Percentiles rank a stretch among this genome's conserved stretches.
Evolutionary conservation across 306 rosid species (phyloP).

Genomic region (Citrullus mucosospermus): DNA sequence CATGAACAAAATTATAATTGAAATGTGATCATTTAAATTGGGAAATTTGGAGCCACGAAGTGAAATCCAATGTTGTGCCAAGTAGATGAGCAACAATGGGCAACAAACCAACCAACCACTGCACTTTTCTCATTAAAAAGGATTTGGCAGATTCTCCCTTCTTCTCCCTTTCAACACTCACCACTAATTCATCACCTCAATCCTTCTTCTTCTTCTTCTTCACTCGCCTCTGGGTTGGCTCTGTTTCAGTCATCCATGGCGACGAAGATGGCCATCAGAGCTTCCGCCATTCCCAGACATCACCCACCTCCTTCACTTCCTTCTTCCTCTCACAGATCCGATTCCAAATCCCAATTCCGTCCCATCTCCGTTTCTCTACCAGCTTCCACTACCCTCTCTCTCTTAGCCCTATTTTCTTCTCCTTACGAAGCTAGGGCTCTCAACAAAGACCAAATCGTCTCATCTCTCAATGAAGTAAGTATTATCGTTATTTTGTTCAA

Average conservation of each 20-base stretch:
- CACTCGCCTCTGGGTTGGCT: not conserved
- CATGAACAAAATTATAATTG: not conserved
- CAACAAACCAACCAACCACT: not conserved
- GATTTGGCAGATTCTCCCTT: not conserved
- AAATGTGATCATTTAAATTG: not conserved
- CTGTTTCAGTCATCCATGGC: slow-evolving; percentile 14
- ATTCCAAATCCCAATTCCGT: slow-evolving; percentile 23
- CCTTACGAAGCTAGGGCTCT: slow-evolving; percentile 59
- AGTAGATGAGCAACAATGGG: not conserved
- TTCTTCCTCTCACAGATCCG: slow-evolving; percentile 17
- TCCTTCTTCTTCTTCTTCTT: not conserved
- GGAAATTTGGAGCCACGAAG: slow-evolving; percentile 2
- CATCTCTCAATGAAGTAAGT: slow-evolving; percentile 60
- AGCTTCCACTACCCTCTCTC: slow-evolving; percentile 55
- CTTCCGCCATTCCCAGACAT: slow-evolving; percentile 41
- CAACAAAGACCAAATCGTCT: slow-evolving; percentile 62
- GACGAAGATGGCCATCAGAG: slow-evolving; percentile 53
- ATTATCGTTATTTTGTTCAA: not conserved
- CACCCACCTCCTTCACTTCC: slow-evolving; percentile 20
- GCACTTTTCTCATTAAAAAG: not conserved
- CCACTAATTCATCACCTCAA: not conserved
- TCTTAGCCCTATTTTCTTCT: slow-evolving; percentile 53
- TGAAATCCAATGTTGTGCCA: not conserved
- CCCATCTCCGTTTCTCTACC: slow-evolving; percentile 43
- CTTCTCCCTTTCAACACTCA: not conserved